Base-by-base conservation (phyloP, 257 asterid species). In the Cordia subcordata region DNA sequence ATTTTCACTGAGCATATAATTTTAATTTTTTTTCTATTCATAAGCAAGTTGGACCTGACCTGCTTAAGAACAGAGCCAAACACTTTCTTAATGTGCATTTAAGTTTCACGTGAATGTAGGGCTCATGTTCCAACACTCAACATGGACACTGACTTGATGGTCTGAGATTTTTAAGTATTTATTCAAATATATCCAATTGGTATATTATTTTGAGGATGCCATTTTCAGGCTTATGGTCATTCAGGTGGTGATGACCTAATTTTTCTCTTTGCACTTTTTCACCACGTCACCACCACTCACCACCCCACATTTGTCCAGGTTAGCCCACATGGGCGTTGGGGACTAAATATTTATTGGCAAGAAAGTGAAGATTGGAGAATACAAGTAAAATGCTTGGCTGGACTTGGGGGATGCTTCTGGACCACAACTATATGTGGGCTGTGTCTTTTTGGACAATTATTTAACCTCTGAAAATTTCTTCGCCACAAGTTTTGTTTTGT, bases 401-500 rank as follows among this genome's bases (percentile, higher is more conserved):
- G 56, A 35, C 45, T 45, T 45, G 66, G n/a, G n/a, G n/a, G 27
- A 13, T 65, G 46, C 49, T 63, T 63, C 46, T 55, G 60, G 61
- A 65, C 86, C 86, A 83, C 80, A 42, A 73, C n/a, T 47, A 35
- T 15, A 11, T 51, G 21, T 37, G 62, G 68, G 8, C 18, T 4
- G 5, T 8, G 8, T 5, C 58, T 13, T 16, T n/a, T 32, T 16
- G 46, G 19, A 49, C 19, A 10, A 51, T 62, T 50, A 49, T n/a
- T 57, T 58, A 52, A 17, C 60, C 45, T 32, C 13, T 13, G 16
- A 60, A 75, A 69, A 19, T 5, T 63, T 59, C 0, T 4, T 65
- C 55, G 69, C 88, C 92, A 79, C 79, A 72, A 40, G 55, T 38
- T 37, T 18, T 47, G 55, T 38, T 37, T 18, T 47, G 35, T 38